phyloP scores from a whole-genome alignment of 1,284 basidiomycete genomes.

The Tausonia pullulans region DNA sequence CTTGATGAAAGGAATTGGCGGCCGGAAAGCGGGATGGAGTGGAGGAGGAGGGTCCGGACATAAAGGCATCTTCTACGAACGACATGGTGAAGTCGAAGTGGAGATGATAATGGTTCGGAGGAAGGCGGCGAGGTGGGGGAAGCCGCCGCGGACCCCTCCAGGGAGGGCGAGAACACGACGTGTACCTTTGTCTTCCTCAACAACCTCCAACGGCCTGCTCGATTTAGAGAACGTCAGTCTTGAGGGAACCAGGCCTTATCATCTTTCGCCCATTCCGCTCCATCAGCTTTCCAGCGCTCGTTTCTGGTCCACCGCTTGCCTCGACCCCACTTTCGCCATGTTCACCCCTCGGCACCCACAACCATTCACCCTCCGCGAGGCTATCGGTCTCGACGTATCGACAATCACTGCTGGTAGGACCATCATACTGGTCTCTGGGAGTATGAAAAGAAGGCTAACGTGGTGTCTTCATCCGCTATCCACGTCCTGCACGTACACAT shows the following conservation, averaged over 20 bases:
- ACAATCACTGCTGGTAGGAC: constrained; percentile 53
- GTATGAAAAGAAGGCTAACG: neutral
- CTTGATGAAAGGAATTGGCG: neutral
- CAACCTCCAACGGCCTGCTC: too few species aligned
- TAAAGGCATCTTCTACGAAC: neutral
- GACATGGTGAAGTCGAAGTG: neutral
- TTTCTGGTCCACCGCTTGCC: neutral
- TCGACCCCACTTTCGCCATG: neutral
- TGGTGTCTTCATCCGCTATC: neutral
- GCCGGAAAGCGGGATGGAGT: neutral
- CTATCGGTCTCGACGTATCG: constrained; percentile 47
- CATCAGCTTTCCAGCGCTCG: neutral
- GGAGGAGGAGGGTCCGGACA: neutral
- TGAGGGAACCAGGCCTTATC: neutral
- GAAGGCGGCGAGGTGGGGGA: neutral
- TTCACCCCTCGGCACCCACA: constrained; percentile 52
- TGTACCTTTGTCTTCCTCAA: neutral
- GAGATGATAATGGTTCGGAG: neutral
- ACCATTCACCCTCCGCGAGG: constrained; percentile 56
- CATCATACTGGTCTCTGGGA: neutral
- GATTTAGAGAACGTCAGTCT: neutral
- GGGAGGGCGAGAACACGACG: neutral
- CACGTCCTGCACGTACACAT: neutral
- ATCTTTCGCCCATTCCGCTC: neutral
- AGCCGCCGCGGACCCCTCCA: neutral